Base-by-base conservation (phyloP, 768 basidiomycete genomes). In the Roridomyces roridus region DNA sequence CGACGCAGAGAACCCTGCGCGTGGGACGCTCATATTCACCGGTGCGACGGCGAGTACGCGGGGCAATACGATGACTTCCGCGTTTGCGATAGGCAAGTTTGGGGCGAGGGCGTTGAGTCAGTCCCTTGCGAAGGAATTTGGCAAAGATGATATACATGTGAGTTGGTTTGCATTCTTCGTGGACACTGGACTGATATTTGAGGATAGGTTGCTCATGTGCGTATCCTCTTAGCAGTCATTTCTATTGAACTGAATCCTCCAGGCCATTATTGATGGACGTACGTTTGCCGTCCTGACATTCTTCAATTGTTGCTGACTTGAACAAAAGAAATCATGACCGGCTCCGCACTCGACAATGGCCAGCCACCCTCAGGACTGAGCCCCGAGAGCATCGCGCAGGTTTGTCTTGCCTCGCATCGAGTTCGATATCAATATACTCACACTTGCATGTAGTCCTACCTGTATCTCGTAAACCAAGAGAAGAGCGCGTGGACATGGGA, bases 141-240 rank as follows among this genome's bases (percentile, higher is more conserved):
- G 85, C 21, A 85, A 85, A 68, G 74, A 89, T 35, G 85, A 89
- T 63, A 90, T 91, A 45, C 89, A 91, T 70, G 89, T 86, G n/a
- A 46, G 78, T 46, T 17, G 44, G 52, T 25, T 18, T 31, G 15
- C 7, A 44, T 18, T 20, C 10, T 14, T 52, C 6, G n/a, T n/a
- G 23, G 6, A 24, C 15, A 15, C 17, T 14, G n/a, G 17, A 14
- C 46, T 14, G 20, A 53, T 34, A 11, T 34, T 15, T 34, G n/a
- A n/a, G n/a, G 11, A 21, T 56, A 85, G 85, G 82, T 89, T 45
- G 81, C 88, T 9, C 88, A 91, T 71, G 87, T 87, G 60, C 68
- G 86, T 80, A 37, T 26, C 54, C 31, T 46, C 36, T 21, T 34
- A 51, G 2, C 46, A 9, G 29, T 34, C 37, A 11, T 31, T 17